Conservation (phyloP, 805 yeast genomes). For the Candida easanensis region DNA sequence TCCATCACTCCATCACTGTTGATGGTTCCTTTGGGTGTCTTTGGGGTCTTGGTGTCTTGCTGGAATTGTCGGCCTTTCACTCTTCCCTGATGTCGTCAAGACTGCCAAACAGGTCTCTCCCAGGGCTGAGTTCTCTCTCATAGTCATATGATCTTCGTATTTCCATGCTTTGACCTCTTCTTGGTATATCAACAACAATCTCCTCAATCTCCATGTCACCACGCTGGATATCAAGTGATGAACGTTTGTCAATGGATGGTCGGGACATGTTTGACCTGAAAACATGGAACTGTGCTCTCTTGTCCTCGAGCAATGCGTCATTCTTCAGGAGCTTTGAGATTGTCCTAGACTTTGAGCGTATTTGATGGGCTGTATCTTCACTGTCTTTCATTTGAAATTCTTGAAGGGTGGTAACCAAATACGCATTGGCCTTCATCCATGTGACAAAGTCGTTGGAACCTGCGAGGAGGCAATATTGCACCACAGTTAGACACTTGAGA, state of each 20-base stretch:
- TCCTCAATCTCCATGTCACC: conserved; percentile 11
- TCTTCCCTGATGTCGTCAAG: conserved; percentile 25
- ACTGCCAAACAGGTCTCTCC: conserved; percentile 10
- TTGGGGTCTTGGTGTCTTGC: not conserved
- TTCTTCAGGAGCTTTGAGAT: conserved; percentile 32
- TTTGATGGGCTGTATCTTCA: conserved; percentile 31
- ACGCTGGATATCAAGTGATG: conserved; percentile 25
- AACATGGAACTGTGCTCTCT: conserved; percentile 40
- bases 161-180: conserved; percentile 31
- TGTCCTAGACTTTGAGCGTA: conserved; percentile 36
- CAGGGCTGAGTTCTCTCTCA: conserved; percentile 7
- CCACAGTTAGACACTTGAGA: conserved; percentile 50
- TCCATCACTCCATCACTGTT: too few species aligned
- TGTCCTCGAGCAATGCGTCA: conserved; percentile 34
- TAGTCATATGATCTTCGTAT: conserved; percentile 5
- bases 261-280: conserved; percentile 41
- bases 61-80: not conserved
- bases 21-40: not conserved
- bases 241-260: conserved; percentile 34
- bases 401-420: conserved; percentile 26
- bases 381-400: conserved; percentile 29
- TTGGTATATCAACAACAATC: conserved; percentile 2
- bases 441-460: conserved; percentile 50
- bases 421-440: conserved; percentile 45
- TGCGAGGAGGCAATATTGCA: conserved; percentile 48